Base-by-base conservation (phyloP, 768 basidiomycete genomes). In the Lactifluus subvellereus region DNA sequence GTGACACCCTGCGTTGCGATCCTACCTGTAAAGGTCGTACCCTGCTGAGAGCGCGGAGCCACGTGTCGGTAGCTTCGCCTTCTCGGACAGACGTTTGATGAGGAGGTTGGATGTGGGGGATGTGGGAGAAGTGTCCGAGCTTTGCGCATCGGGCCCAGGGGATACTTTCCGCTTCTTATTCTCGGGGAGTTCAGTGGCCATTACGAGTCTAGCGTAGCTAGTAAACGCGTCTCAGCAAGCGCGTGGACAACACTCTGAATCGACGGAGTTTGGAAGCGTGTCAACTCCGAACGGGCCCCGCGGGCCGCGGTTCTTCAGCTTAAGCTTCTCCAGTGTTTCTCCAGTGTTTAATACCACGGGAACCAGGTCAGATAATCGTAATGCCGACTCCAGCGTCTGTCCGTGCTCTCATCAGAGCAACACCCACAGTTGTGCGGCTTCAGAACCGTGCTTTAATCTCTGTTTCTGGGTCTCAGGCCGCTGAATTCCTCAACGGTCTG, bases 1-100 rank as follows among this genome's bases (percentile, higher is more conserved):
- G 56, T 48, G 51, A 18, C 27, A 22, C 18, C 42, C 14, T 43
- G 42, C 10, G 33, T 42, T 22, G 18, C n/a, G 48, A 32, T 66
- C 78, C n/a, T 72, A 91, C 94, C 89, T 89, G 77, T 94, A 95
- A 42, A 99, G 79, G 74, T 99, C 97, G 71, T 98, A 97, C 6
- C 97, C 97, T 1, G 97, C 97, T 2, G 96, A 84, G 54, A 94
- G 78, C 2, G 84, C 74, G 3, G 90, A 93, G 0, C 97, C 96
- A 54, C 93, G 83, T 10, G 90, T 94, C 3, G 97, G 97, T 22
- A 93, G 72, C 65, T 73, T 88, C 30, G 91, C 97, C 70, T 86
- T 89, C 18, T 85, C 83, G 3, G 91, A 93, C 42, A 89, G 85
- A 38, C 85, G 83, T 72, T 97, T 97, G 71, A 99, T 83, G 58